Base-by-base conservation (phyloP, 148 eudicot species). In the Limonium bicolor region DNA sequence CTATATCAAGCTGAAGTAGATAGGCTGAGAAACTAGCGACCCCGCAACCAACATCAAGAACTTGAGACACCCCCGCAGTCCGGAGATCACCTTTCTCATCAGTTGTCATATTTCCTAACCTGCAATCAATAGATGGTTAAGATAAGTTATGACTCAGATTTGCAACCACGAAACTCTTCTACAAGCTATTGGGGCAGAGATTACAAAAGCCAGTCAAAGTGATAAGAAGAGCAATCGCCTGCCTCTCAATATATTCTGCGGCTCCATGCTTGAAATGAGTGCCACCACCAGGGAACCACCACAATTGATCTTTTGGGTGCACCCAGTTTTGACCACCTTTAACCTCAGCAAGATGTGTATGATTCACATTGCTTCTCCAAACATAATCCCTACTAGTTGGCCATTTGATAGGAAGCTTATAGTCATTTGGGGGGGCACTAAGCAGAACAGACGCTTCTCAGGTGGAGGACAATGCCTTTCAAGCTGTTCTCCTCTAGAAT, bases 201-300 rank as follows among this genome's bases (percentile, higher is more conserved):
- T 12, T 21, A 35, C 3, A 41, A 36, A 7, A 15, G 11, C 33
- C 16, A 21, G 38, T 48, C 11, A 15, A 36, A 35, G 11, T 11
- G 2, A 20, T 10, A 17, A 31, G 35, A 26, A 15, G 18, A 11
- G 5, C 19, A 39, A 30, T 18, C 4, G 4, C 4, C 20, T 61
- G 85, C 99, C 99, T 85, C 53, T 85, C 54, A 40, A 92, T 92
- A 49, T 92, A 92, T 61, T 92, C 99, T 10, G 75, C 20, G 48
- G 99, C 95, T 55, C 99, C 95, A 47, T 81, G 85, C 74, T 92
- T 92, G 55, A 92, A 92, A 76, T 92, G 95, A 39, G 99, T 92
- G 55, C 95, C 99, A 45, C 99, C 99, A 46, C 99, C 99, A 7
- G 95, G 94, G 55, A 92, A 92, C 94, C 94, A 92, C 99, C 99